Evolutionary conservation across 352 stramenopile genomes (phyloP).

Genomic region (Phytophthora lateralis): DNA sequence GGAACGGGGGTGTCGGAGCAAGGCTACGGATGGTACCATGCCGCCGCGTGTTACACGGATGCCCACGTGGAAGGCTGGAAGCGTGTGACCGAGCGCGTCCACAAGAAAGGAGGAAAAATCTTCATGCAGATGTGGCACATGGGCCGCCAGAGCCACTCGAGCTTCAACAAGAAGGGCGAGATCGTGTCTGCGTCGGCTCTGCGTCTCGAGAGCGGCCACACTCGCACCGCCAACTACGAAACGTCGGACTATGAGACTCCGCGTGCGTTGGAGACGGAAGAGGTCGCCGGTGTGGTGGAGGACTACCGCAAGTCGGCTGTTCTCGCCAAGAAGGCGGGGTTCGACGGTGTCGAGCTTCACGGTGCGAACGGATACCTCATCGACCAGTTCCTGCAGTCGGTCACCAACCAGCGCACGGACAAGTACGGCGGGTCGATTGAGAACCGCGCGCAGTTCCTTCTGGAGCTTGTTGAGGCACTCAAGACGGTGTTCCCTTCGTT

Average conservation of each 20-base stretch:
- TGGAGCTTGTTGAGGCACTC: slow-evolving; percentile 68
- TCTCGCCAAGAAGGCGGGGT: slow-evolving; percentile 67
- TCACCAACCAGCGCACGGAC: slow-evolving; percentile 78
- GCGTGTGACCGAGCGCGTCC: slow-evolving; percentile 63
- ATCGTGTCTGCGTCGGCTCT: slow-evolving; percentile 50
- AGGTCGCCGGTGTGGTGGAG: slow-evolving; percentile 66
- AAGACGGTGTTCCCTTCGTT: slow-evolving; percentile 30
- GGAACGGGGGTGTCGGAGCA: slow-evolving; percentile 49
- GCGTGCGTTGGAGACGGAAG: slow-evolving; percentile 59
- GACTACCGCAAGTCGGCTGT: slow-evolving; percentile 64
- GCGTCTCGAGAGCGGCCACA: slow-evolving; percentile 23
- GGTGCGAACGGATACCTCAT: slow-evolving; percentile 91
- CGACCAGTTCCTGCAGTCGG: slow-evolving; percentile 85
- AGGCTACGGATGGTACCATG: slow-evolving; percentile 40
- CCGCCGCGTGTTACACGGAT: slow-evolving; percentile 42
- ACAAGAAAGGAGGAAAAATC: slow-evolving; percentile 79
- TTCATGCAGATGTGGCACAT: slow-evolving; percentile 88
- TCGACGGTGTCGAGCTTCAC: slow-evolving; percentile 63
- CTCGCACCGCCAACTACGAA: slow-evolving; percentile 32
- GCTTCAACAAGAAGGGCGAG: slow-evolving; percentile 52
- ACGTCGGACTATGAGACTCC: slow-evolving; percentile 45
- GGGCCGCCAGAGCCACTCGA: slow-evolving; percentile 61
- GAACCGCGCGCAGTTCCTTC: slow-evolving; percentile 55
- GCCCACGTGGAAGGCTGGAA: slow-evolving; percentile 59
- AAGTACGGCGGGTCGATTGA: slow-evolving; percentile 40